phyloP scores from a whole-genome alignment of 768 basidiomycete genomes.

The Podaxis sp. region DNA sequence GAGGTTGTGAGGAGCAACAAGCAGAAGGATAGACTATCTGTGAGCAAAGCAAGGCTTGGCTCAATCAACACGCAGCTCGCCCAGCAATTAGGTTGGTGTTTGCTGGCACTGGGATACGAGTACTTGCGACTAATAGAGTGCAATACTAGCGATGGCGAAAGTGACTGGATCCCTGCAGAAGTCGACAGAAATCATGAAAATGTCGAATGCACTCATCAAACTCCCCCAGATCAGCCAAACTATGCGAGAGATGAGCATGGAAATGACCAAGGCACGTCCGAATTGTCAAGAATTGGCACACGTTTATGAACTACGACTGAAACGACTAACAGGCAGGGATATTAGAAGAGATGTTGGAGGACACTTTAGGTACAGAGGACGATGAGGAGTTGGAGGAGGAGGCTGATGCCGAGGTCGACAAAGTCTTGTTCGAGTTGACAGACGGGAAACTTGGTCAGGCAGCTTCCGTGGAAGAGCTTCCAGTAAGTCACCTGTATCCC shows the following conservation, averaged over 20 bases:
- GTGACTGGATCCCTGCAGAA: conserved; percentile 98
- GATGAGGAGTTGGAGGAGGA: conserved; percentile 96
- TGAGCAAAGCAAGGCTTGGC: conserved; percentile 89
- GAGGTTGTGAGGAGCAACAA: conserved; percentile 96
- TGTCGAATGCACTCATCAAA: conserved; percentile 89
- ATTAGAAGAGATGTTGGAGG: conserved; percentile 97
- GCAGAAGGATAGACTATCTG: conserved; percentile 89
- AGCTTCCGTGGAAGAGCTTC: conserved; percentile 70
- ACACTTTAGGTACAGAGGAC: conserved; percentile 87
- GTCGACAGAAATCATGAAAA: conserved; percentile 98
- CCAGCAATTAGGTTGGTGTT: conserved; percentile 83
- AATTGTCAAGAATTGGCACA: neutral
- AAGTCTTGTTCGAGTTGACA: conserved; percentile 92
- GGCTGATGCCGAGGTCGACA: conserved; percentile 96
- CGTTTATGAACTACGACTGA: neutral
- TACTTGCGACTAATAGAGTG: conserved; percentile 6
- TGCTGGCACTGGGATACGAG: neutral
- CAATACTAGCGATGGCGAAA: conserved; percentile 80
- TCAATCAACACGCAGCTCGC: conserved; percentile 87
- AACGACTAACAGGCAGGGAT: conserved; percentile 77
- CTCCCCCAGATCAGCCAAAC: conserved; percentile 89
- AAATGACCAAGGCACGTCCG: conserved; percentile 90
- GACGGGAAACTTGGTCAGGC: conserved; percentile 93
- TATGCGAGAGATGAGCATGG: conserved; percentile 99
- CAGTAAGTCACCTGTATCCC: conserved; percentile 50